These are phyloP conservation scores for Atkinsonella texensis DNA, from an alignment of 2,329 filamentous ascomycete species.

Conservation along the genomic window DNA sequence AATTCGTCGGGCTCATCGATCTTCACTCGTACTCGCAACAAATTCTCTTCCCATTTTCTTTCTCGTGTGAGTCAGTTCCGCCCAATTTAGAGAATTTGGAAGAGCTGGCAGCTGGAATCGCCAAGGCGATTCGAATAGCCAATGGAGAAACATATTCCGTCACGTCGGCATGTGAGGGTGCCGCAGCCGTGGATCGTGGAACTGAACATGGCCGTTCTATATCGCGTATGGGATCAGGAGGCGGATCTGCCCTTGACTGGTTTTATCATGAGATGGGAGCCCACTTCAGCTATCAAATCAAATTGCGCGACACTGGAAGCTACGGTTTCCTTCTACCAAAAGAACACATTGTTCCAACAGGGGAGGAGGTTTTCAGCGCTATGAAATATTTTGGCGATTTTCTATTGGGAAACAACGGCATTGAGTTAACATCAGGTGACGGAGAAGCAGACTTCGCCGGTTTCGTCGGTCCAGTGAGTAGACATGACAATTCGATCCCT, in stretches of 20 bases:
- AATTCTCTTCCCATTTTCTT: conserved; percentile 84
- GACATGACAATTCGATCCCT: conserved; percentile 8
- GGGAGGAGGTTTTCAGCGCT: conserved; percentile 75
- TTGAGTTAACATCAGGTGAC: conserved; percentile 31
- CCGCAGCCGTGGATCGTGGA: conserved; percentile 29
- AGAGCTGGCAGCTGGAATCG: conserved; percentile 76
- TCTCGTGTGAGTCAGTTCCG: conserved; percentile 64
- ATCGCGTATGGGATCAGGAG: conserved; percentile 55
- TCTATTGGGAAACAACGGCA: conserved; percentile 57
- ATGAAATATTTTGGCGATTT: conserved; percentile 77
- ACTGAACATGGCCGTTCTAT: conserved; percentile 11
- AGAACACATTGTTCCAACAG: conserved; percentile 78
- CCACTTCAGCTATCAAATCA: conserved; percentile 84
- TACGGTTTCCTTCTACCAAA: conserved; percentile 87
- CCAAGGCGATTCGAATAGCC: conserved; percentile 77
- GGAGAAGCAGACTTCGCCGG: conserved; percentile 12
- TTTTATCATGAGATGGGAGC: conserved; percentile 83
- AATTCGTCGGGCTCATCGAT: conserved; percentile 78
- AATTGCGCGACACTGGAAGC: conserved; percentile 82
- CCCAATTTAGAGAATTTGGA: conserved; percentile 85
- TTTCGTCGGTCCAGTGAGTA: conserved; percentile 2
- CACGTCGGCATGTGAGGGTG: conserved; percentile 76
- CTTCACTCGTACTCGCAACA: conserved; percentile 94
- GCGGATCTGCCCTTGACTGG: conserved; percentile 85
- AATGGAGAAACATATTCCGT: conserved; percentile 67